phyloP scores from a whole-genome alignment of 305 asterid species.

The Solanum hybrid region DNA sequence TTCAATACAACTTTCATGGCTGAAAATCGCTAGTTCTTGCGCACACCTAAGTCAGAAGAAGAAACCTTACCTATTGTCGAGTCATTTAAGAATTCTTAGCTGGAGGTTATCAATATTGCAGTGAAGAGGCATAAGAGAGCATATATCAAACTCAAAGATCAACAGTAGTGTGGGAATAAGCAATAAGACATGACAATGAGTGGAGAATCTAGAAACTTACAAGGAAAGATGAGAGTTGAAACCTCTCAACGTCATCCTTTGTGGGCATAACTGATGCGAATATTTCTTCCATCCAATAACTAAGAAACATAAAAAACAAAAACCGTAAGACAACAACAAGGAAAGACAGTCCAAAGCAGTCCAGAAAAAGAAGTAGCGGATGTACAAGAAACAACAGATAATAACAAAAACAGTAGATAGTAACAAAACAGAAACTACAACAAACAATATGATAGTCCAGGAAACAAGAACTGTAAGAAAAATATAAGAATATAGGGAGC shows the following conservation, averaged over 20 bases:
- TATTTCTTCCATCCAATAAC: conserved; percentile 62
- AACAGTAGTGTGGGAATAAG: not conserved
- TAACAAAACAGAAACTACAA: not conserved
- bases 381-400: not conserved
- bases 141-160: not conserved
- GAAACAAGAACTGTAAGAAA: not conserved
- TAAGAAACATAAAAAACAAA: conserved; percentile 16
- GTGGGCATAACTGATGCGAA: conserved; percentile 41
- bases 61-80: not conserved
- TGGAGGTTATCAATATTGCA: not conserved
- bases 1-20: not conserved
- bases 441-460: not conserved
- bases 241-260: conserved; percentile 14
- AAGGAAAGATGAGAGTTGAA: not conserved
- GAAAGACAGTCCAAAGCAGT: not conserved
- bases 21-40: not conserved
- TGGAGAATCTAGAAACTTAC: not conserved
- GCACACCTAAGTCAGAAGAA: not conserved
- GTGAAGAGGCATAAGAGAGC: not conserved
- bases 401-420: not conserved
- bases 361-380: not conserved
- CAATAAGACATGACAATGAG: not conserved
- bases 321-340: not conserved
- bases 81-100: not conserved
- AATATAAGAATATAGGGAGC: not conserved